Percentiles rank a stretch among this genome's conserved stretches.
Conservation (phyloP, 768 basidiomycete genomes). For the Grammothele lineata region DNA sequence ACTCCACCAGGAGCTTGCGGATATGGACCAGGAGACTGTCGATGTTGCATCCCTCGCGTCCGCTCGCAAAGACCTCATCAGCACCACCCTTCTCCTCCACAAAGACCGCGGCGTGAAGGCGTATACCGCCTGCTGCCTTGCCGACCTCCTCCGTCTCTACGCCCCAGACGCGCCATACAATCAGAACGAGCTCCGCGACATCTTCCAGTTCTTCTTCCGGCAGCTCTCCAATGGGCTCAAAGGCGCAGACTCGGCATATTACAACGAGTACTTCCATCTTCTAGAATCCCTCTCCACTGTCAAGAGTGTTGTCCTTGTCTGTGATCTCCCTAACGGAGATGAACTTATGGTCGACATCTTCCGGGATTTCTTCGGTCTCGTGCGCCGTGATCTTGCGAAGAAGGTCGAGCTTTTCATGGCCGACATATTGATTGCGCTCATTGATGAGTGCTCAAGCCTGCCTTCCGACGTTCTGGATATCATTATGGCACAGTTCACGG, state of each 20-base stretch:
- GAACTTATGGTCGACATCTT: conserved; percentile 83
- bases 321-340: conserved; percentile 85
- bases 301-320: conserved; percentile 91
- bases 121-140: conserved; percentile 89
- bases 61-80: conserved; percentile 77
- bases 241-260: conserved; percentile 76
- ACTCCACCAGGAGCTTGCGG: conserved; percentile 72
- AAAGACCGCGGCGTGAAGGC: conserved; percentile 97
- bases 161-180: conserved; percentile 98
- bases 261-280: conserved; percentile 92
- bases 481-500: conserved; percentile 82
- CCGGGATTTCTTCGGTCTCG: conserved; percentile 74
- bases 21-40: conserved; percentile 83
- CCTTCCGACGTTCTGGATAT: conserved; percentile 76
- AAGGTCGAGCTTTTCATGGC: conserved; percentile 82
- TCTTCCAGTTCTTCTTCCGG: conserved; percentile 94
- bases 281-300: conserved; percentile 90
- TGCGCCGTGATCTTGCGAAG: conserved; percentile 69
- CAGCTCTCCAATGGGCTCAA: conserved; percentile 77
- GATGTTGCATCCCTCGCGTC: conserved; percentile 67
- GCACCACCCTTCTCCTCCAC: conserved; percentile 79
- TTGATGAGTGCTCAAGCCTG: conserved; percentile 82
- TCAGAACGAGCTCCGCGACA: conserved; percentile 82
- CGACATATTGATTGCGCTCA: conserved; percentile 86
- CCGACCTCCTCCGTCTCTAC: conserved; percentile 88